These are phyloP conservation scores for Fusarium globosum DNA, from an alignment of 2,329 filamentous ascomycete genomes.

Conservation along the genomic window DNA sequence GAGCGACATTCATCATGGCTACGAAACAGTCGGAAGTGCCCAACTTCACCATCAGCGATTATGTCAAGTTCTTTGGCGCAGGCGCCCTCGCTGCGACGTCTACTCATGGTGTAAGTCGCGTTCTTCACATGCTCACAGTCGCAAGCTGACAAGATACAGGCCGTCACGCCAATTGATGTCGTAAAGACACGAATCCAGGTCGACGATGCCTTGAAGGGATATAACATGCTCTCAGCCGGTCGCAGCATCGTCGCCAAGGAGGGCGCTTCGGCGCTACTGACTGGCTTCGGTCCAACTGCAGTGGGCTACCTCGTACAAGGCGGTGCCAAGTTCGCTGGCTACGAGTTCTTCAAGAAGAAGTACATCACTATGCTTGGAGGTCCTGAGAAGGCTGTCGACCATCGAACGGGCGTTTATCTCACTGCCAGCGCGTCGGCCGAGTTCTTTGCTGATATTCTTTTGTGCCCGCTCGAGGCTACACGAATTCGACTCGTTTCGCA, in stretches of 20 bases:
- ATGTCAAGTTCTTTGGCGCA: constrained; percentile 64
- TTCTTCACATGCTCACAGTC: background rate
- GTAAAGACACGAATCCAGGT: constrained; percentile 94
- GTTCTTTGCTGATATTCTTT: constrained; percentile 80
- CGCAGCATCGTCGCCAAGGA: constrained; percentile 82
- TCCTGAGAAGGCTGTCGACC: constrained; percentile 56
- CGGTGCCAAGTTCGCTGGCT: constrained; percentile 90
- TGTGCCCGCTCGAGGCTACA: constrained; percentile 90
- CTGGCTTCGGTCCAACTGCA: constrained; percentile 85
- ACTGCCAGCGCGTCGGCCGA: constrained; percentile 75
- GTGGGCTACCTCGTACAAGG: constrained; percentile 92
- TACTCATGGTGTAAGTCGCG: constrained; percentile 60
- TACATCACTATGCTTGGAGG: constrained; percentile 76
- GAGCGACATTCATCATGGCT: constrained; percentile 32
- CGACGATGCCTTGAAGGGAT: constrained; percentile 86
- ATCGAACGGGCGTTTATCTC: constrained; percentile 74
- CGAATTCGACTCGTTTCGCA: constrained; percentile 83
- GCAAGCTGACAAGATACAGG: constrained; percentile 50
- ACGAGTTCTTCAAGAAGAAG: constrained; percentile 94
- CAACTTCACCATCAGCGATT: constrained; percentile 56
- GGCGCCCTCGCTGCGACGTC: constrained; percentile 63
- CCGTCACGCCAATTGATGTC: constrained; percentile 70
- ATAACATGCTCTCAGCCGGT: constrained; percentile 83
- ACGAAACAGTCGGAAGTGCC: constrained; percentile 49
- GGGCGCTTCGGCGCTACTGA: constrained; percentile 82